Base-by-base conservation (phyloP, 805 yeast species). In the Dipodascus albidus region DNA sequence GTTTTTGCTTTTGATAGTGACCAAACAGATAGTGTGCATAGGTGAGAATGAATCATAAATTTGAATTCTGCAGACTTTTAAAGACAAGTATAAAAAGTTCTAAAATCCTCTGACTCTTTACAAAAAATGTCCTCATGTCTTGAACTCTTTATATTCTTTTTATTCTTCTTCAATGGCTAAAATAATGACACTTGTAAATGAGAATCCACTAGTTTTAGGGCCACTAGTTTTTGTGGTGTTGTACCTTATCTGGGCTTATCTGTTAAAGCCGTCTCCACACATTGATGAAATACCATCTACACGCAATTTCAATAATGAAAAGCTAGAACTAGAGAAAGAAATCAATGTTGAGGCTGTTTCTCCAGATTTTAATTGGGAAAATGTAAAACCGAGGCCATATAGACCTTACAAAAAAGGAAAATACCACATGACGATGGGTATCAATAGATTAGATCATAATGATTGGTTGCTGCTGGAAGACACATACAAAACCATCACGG, bases 401-500 rank as follows among this genome's bases (percentile, higher is more conserved):
- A 67, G 80, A 50, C 88, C 87, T 1, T 83, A 81, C 70, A 81
- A 79, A 62, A 73, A 77, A 49, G 83, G 79, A 15, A 76, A 70
- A 49, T 81, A 82, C 59, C 76, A 74, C 56, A 67, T 84, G 66
- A 82, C 83, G 2, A 77, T 85, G 83, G 85, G 83, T 0, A 72
- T 83, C 51, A 70, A 74, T 55, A 70, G 74, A 61, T 61, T 74
- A 47, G 66, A 71, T 35, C 64, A 80, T 1, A 72, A 75, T 47
- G 82, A 83, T 42, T 78, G 83, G 78, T 69, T 86, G 22, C 67
- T 79, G 31, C 64, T 86, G 2, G 93, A 86, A 54, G 67, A 80
- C 48, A 77, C 84, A 0, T 85, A 84, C 61, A 59, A 72, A 52
- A 65, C 71, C 2, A 67, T 71, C 48, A 74, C 79, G 3, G 68